phyloP scores from a whole-genome alignment of 805 yeast species.

The Dipodascopsis tothii region DNA sequence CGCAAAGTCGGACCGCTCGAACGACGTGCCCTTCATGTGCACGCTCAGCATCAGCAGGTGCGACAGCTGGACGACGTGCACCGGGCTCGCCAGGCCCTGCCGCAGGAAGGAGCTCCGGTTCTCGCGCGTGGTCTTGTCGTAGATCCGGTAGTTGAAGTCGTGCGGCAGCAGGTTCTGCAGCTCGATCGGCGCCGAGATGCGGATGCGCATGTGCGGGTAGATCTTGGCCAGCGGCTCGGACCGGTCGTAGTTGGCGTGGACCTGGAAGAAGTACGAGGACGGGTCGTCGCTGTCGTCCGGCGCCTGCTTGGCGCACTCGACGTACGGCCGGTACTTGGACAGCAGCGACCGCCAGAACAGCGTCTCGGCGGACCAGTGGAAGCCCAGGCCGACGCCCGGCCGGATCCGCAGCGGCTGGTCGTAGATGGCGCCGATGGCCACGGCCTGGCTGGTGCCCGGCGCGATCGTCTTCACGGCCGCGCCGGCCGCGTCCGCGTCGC shows the following conservation, averaged over 20 bases:
- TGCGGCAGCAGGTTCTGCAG: constrained; percentile 79
- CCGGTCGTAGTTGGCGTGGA: constrained; percentile 54
- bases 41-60: constrained; percentile 67
- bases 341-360: constrained; percentile 60
- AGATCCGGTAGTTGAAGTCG: constrained; percentile 65
- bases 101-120: constrained; percentile 59
- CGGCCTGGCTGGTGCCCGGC: constrained; percentile 52
- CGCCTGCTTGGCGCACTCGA: constrained; percentile 47
- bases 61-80: constrained; percentile 72
- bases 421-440: constrained; percentile 69
- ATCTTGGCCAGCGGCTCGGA: constrained; percentile 65
- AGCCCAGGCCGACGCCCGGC: constrained; percentile 45
- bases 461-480: constrained; percentile 37
- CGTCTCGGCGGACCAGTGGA: constrained; percentile 58
- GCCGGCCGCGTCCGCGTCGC: constrained; percentile 31
- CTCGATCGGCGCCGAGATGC: constrained; percentile 77
- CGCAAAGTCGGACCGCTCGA: constrained; percentile 61
- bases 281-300: constrained; percentile 30
- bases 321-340: constrained; percentile 39
- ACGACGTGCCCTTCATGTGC: constrained; percentile 46
- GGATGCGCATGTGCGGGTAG: constrained; percentile 77
- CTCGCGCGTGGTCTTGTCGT: constrained; percentile 61
- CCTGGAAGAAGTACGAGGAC: constrained; percentile 59
- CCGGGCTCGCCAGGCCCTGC: constrained; percentile 60
- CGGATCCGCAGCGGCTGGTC: constrained; percentile 49